A percentile compares a stretch with the other conserved stretches of the same genome.
Evolutionary conservation across 106 monocot species (phyloP).

Genomic region (Dioscorea dumetorum): DNA sequence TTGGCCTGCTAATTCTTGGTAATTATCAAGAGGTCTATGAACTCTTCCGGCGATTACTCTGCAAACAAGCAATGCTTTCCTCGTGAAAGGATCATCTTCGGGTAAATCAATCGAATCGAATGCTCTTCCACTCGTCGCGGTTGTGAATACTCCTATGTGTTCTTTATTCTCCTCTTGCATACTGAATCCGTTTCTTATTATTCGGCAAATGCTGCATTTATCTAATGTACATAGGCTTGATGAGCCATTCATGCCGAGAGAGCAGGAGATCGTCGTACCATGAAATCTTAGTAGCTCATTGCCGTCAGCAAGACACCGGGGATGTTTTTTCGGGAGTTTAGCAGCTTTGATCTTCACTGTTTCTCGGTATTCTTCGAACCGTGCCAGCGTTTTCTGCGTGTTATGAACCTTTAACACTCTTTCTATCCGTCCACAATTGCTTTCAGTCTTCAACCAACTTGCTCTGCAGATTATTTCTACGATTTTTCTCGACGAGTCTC

Average conservation of each 20-base stretch:
- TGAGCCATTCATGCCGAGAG: slow-evolving; percentile 55
- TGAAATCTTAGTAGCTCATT: slow-evolving; percentile 91
- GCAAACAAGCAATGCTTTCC: slow-evolving; percentile 77
- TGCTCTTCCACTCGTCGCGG: slow-evolving; percentile 81
- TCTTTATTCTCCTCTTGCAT: slow-evolving; percentile 38
- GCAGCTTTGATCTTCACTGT: slow-evolving; percentile 64
- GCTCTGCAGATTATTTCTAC: slow-evolving; percentile 96
- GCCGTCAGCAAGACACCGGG: slow-evolving; percentile 90
- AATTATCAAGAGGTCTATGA: slow-evolving; percentile 79
- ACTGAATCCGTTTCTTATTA: slow-evolving; percentile 71
- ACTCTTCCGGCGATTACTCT: slow-evolving; percentile 87
- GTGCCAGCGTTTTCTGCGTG: slow-evolving; percentile 75
- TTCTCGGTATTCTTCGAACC: slow-evolving; percentile 87
- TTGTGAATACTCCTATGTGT: slow-evolving; percentile 77
- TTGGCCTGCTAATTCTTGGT: slow-evolving; percentile 39
- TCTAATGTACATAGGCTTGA: slow-evolving; percentile 63
- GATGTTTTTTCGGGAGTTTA: slow-evolving; percentile 89
- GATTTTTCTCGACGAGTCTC: slow-evolving; percentile 91
- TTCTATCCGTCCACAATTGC: slow-evolving; percentile 61
- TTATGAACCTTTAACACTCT: slow-evolving; percentile 88
- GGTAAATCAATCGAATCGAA: slow-evolving; percentile 49
- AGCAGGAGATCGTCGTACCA: slow-evolving; percentile 70
- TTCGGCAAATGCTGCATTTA: slow-evolving; percentile 62
- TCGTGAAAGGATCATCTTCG: slow-evolving; percentile 24
- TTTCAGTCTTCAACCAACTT: slow-evolving; percentile 66